Conservation (phyloP, 306 rosid genomes). For the Castanospermum australe region DNA sequence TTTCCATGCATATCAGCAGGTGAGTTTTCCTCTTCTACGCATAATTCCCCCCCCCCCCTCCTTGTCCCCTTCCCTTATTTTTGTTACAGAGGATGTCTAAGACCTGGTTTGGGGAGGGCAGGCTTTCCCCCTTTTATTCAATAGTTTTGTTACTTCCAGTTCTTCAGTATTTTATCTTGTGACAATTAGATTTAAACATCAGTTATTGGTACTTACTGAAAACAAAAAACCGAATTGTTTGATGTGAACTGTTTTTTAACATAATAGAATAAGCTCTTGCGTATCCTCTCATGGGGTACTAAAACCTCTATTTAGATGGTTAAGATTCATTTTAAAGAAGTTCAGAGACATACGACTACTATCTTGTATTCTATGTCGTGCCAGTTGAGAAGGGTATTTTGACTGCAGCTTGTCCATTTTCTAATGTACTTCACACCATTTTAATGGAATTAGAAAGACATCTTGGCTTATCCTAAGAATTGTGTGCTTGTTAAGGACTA, state of each 20-base stretch:
- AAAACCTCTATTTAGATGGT: neutral
- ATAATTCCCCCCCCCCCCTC: neutral
- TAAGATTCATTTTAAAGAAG: neutral
- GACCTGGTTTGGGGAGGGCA: too few relatives aligned
- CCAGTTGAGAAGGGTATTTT: neutral
- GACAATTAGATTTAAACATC: neutral
- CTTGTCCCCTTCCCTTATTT: too few relatives aligned
- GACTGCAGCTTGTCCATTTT: neutral
- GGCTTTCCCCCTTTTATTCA: neutral
- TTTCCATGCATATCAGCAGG: slow-evolving; percentile 98
- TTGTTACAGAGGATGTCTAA: too few relatives aligned
- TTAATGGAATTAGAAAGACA: neutral
- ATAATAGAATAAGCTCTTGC: neutral
- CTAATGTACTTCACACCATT: neutral
- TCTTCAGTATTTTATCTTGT: neutral
- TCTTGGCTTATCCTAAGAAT: neutral
- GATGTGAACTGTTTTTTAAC: neutral
- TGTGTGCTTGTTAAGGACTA: neutral
- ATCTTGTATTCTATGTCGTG: neutral
- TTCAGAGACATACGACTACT: neutral
- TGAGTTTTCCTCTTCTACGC: slow-evolving; percentile 36
- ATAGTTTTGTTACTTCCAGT: neutral
- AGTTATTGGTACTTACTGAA: neutral
- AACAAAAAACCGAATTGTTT: neutral
- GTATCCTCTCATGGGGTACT: neutral